Evolutionary conservation across 2,329 filamentous ascomycete genomes (phyloP).

Genomic region (Raffaelea albimanens): DNA sequence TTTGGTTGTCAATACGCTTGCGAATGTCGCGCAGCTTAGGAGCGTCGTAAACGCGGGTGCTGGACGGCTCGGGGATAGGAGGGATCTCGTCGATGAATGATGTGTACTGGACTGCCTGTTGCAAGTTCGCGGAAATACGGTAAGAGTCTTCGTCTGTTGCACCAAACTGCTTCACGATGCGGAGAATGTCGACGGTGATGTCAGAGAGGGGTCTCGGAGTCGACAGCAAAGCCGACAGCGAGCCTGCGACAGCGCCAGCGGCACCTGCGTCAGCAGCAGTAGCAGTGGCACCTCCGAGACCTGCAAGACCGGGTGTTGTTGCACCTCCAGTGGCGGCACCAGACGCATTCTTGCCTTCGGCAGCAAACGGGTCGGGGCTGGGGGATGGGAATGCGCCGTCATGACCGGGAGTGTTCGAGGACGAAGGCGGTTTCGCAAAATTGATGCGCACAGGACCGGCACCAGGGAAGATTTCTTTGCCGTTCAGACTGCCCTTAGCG

Average conservation of each 20-base stretch:
- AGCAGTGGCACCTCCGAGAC: background rate
- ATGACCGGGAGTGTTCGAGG: conserved; percentile 78
- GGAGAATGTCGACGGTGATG: conserved; percentile 71
- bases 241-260: conserved; percentile 20
- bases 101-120: conserved; percentile 65
- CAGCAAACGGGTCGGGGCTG: conserved; percentile 75
- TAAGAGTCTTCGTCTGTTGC: conserved; percentile 68
- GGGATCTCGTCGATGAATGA: conserved; percentile 74
- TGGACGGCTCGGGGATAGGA: conserved; percentile 77
- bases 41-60: conserved; percentile 83
- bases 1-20: conserved; percentile 95
- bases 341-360: conserved; percentile 22
- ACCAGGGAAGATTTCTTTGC: conserved; percentile 96
- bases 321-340: conserved; percentile 11
- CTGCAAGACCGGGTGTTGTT: conserved; percentile 19
- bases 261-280: background rate
- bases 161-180: conserved; percentile 83
- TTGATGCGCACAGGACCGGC: conserved; percentile 92
- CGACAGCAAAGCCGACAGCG: conserved; percentile 37
- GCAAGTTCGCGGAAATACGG: conserved; percentile 63
- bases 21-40: conserved; percentile 91
- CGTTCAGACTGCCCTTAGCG: conserved; percentile 80
- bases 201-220: conserved; percentile 66
- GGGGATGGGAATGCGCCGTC: conserved; percentile 84
- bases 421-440: conserved; percentile 90